Conservation (phyloP, 345 rosid species). For the Hevea brasiliensis region DNA sequence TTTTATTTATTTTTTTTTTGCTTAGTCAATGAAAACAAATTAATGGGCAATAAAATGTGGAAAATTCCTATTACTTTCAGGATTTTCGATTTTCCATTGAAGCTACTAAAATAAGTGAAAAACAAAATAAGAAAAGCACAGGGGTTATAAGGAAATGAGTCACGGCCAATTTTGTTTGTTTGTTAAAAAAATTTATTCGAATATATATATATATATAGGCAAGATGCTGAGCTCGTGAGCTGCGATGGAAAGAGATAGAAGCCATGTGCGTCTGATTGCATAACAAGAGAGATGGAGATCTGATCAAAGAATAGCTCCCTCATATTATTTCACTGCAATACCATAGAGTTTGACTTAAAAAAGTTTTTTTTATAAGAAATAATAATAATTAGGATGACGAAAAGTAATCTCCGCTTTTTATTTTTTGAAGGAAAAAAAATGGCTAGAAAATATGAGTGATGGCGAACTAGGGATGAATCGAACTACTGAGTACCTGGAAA, state of each 20-base stretch:
- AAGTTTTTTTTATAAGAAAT: constrained; percentile 12
- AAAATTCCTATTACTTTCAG: constrained; percentile 34
- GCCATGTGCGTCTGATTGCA: constrained; percentile 42
- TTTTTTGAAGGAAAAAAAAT: too few relatives aligned
- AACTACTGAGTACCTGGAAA: constrained; percentile 56
- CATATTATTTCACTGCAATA: not conserved
- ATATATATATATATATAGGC: not conserved
- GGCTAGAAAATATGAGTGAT: not conserved
- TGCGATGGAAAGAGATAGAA: constrained; percentile 42
- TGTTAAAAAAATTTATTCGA: not conserved
- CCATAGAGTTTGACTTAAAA: not conserved
- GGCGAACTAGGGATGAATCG: not conserved
- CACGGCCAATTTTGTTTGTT: constrained; percentile 29
- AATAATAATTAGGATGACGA: not conserved
- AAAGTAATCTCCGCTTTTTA: not conserved
- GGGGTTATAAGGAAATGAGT: constrained; percentile 33
- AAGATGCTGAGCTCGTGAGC: constrained; percentile 49
- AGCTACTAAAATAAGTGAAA: constrained; percentile 20
- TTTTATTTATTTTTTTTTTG: too few relatives aligned
- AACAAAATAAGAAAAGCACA: not conserved
- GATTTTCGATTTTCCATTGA: constrained; percentile 51
- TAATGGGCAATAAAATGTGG: not conserved
- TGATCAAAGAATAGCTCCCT: constrained; percentile 3
- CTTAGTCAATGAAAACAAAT: not conserved
- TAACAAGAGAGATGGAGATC: constrained; percentile 25